Base-by-base conservation (phyloP, 768 basidiomycete genomes). In the Pulveroboletus frians region DNA sequence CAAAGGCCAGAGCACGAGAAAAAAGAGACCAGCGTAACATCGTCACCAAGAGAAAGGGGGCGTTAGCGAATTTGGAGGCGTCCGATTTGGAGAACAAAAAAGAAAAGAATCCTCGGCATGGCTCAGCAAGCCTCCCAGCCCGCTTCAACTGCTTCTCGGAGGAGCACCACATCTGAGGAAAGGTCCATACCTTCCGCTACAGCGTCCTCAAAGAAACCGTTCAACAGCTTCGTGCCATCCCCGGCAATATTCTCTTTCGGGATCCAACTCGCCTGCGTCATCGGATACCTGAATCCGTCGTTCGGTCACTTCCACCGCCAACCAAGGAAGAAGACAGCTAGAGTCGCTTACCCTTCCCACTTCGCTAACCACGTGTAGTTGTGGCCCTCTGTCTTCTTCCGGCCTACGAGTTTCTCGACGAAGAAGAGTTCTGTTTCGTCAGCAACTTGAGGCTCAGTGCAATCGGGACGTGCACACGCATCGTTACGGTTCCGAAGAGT, bases 261-360 rank as follows among this genome's bases (percentile, higher is more conserved):
- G 7, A 69, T 62, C 66, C 66, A 67, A 3, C 40, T 60, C 14
- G 66, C 65, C 36, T 67, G 46, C 6, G 27, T 32, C 53, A 67
- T 61, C 14, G 65, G 56, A 39, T 59, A 67, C 6, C 66, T 67
- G 30, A 20, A 21, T 23, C 15, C 30, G 9, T 9, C 29, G 15
- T 13, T 20, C 0, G 18, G 5, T 50, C 40, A 47, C 37, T 15
- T 29, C 5, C 23, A 1, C 14, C 14, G 18, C 4, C 23, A 32
- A n/a, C 13, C n/a, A 14, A n/a, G 5, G 1, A 26, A 23, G 4
- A 26, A 26, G 23, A 39, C 15, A 7, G 35, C 9, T 15, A 14
- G 3, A n/a, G 27, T 13, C 5, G 2, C 57, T 44, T 18, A 69
- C 67, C 67, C 68, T 0, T 67, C 67, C 66, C 66, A 67, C 40